Percentiles rank a stretch among this genome's conserved stretches.
Evolutionary conservation across 73 alveolate genomes (phyloP).

Genomic region (Stentor roeselii): DNA sequence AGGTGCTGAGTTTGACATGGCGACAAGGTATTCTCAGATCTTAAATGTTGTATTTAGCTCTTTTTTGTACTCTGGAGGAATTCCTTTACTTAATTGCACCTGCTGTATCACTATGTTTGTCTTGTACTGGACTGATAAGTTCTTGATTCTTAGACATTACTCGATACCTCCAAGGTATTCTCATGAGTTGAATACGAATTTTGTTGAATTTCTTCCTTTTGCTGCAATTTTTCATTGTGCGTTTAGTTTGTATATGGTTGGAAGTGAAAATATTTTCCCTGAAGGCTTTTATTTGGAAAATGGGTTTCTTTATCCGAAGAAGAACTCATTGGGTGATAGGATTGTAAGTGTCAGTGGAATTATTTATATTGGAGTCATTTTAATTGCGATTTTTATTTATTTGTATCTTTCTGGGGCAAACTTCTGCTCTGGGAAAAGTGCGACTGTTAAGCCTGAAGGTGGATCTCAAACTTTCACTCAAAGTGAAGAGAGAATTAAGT

Average conservation of each 20-base stretch:
- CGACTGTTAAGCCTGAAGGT: too few species aligned
- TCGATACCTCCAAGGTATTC: conserved; percentile 47
- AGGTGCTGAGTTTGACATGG: conserved; percentile 61
- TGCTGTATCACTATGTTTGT: conserved; percentile 30
- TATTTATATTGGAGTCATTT: background rate
- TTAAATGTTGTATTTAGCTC: conserved; percentile 36
- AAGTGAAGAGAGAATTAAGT: too few species aligned
- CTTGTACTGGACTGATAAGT: conserved; percentile 57
- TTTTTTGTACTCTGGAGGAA: conserved; percentile 51
- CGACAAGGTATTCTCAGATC: conserved; percentile 49
- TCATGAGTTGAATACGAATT: conserved; percentile 9
- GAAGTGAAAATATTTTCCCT: conserved; percentile 25
- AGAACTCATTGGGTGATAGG: background rate
- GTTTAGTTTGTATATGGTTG: conserved; percentile 49
- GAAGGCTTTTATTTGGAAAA: background rate
- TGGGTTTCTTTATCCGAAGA: background rate
- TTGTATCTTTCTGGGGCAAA: background rate
- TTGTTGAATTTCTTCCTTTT: conserved; percentile 27
- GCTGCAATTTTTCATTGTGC: conserved; percentile 45
- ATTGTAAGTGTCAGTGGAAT: background rate
- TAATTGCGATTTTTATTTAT: background rate
- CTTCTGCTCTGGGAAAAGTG: too few species aligned
- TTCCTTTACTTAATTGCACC: conserved; percentile 55
- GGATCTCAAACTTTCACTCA: too few species aligned
- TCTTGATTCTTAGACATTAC: conserved; percentile 36